A percentile compares a stretch with the other conserved stretches of the same genome.
Evolutionary conservation across 129 eudicot species (phyloP).

Genomic region (Arctium lappa): DNA sequence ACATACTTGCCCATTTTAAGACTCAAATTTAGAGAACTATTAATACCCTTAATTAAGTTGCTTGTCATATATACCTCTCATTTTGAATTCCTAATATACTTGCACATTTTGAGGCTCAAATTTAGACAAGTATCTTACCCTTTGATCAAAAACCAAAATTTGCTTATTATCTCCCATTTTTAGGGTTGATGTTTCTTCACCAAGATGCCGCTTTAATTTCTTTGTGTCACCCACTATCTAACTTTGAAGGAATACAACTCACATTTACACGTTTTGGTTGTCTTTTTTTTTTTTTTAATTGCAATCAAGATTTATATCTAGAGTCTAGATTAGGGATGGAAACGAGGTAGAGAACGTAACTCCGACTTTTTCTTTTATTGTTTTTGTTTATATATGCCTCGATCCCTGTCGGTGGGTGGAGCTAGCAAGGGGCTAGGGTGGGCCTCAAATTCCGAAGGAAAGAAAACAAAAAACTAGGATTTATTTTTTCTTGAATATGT

Average conservation of each 20-base stretch:
- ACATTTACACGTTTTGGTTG: neutral
- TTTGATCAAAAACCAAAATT: conserved; percentile 21
- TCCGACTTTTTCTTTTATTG: neutral
- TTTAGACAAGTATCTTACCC: conserved; percentile 1
- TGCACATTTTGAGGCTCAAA: conserved; percentile 32
- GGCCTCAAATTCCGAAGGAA: too few relatives aligned
- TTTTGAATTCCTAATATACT: conserved; percentile 20
- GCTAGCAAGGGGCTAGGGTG: too few relatives aligned
- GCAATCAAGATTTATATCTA: neutral
- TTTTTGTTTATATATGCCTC: too few relatives aligned
- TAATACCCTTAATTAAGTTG: conserved; percentile 10
- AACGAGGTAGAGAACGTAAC: neutral
- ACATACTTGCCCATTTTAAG: neutral
- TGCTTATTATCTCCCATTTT: conserved; percentile 26
- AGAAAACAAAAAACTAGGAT: too few relatives aligned
- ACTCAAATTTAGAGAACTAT: conserved; percentile 5
- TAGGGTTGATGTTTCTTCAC: conserved; percentile 23
- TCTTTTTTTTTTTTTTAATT: conserved; percentile 4
- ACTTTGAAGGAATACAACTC: conserved; percentile 19
- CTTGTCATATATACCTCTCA: neutral
- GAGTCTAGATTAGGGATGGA: neutral
- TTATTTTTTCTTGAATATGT: too few relatives aligned
- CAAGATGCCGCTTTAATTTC: conserved; percentile 8
- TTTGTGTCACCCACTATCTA: conserved; percentile 29
- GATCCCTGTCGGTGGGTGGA: too few relatives aligned